Evolutionary conservation across 2,329 filamentous ascomycete genomes (phyloP).

Genomic region (Aspergillus pseudoglaucus): DNA sequence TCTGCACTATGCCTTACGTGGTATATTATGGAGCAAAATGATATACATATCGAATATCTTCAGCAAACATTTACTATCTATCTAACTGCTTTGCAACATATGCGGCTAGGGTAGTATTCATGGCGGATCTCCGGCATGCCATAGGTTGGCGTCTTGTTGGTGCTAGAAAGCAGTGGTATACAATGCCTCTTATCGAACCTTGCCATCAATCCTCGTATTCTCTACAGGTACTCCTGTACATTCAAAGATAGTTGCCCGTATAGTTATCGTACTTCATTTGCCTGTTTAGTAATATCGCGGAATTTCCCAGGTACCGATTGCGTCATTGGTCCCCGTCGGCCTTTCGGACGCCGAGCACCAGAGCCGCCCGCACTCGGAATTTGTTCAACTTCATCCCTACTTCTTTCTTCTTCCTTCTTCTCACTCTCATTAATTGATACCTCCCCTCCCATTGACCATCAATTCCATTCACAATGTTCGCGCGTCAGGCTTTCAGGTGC

Average conservation of each 20-base stretch:
- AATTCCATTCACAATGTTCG: constrained; percentile 53
- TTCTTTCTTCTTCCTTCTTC: constrained; percentile 1
- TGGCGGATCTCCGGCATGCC: too few relatives aligned
- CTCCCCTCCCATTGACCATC: constrained; percentile 3
- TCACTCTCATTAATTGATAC: not conserved
- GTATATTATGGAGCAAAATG: too few relatives aligned
- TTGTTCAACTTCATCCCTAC: constrained; percentile 7
- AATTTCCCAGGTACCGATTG: constrained; percentile 13
- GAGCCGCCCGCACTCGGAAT: not conserved
- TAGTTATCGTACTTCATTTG: not conserved
- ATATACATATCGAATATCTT: too few relatives aligned
- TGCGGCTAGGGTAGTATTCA: too few relatives aligned
- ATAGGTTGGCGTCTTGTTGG: too few relatives aligned
- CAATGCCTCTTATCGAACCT: too few relatives aligned
- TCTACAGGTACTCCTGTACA: too few relatives aligned
- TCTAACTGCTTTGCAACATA: too few relatives aligned
- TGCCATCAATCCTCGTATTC: too few relatives aligned
- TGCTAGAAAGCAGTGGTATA: too few relatives aligned
- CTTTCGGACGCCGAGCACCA: constrained; percentile 3
- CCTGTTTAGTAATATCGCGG: not conserved
- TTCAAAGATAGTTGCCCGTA: not conserved
- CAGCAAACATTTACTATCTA: too few relatives aligned
- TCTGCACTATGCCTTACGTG: too few relatives aligned
- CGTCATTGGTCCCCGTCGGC: constrained; percentile 19
- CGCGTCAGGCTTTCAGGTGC: constrained; percentile 58